Base-by-base conservation (phyloP, 2,329 filamentous ascomycete species). In the Fusarium sp. region DNA sequence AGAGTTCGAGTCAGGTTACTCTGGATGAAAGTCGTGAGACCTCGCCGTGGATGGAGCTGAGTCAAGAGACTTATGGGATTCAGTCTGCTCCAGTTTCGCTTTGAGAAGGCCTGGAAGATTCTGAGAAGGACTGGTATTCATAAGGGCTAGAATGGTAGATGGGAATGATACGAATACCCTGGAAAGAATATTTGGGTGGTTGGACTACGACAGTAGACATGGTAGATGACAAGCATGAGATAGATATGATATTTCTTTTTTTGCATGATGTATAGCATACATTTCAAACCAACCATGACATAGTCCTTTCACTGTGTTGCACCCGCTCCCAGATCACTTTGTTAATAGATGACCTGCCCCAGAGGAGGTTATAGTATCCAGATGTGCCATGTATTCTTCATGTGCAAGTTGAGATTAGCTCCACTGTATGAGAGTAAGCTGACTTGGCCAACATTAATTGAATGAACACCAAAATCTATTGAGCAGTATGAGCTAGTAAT, bases 361-460 rank as follows among this genome's bases (percentile, higher is more conserved):
- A 10, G 2, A 38, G 18, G 18, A n/a, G 8, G 10, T 5, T 18
- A 4, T 38, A 2, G 9, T 38, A 38, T 38, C 36, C 36, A 38
- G 36, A 5, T 38, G 36, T 38, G 38, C 20, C 10, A 11, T 42
- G 9, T 40, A 11, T 20, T 20, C 13, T 20, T 20, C 10, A 13
- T 5, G 4, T 42, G 3, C 5, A 42, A 20, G 9, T 47, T 16
- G 22, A 47, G 7, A 16, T 25, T 14, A 5, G 5, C 13, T 47
- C 22, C 5, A 25, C 9, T 16, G 5, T 25, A 47, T 6, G 4
- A 47, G 7, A 9, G 42, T 25, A 6, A 2, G 86, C 86, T 1
- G 80, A 74, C n/a, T 20, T 20, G 6, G 11, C 5, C 3, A 40
- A 13, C 20, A 45, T 22, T 14, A 14, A 14, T 14, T 45, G 6